Conservation (phyloP, 176 grass and related monocot genomes). For the Microstegium vimineum region DNA sequence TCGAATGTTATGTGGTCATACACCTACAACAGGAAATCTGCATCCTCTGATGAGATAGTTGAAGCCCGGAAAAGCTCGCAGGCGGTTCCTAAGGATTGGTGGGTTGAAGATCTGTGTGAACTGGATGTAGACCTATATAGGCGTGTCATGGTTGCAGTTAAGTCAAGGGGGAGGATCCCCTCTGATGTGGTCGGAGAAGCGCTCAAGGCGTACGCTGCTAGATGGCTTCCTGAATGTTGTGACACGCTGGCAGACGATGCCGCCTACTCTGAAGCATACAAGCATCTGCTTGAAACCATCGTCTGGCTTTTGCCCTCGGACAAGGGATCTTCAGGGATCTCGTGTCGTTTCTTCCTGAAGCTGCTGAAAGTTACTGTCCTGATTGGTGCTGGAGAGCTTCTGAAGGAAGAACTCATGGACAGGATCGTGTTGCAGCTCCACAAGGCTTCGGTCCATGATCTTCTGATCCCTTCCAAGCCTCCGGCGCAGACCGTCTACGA, state of each 20-base stretch:
- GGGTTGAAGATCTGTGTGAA: constrained; percentile 87
- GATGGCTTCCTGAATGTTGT: constrained; percentile 61
- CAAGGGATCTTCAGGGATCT: constrained; percentile 47
- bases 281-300: constrained; percentile 66
- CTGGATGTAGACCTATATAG: constrained; percentile 77
- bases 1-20: constrained; percentile 67
- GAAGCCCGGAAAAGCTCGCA: constrained; percentile 45
- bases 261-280: constrained; percentile 33
- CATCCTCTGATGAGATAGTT: constrained; percentile 57
- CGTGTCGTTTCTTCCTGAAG: constrained; percentile 73
- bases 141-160: constrained; percentile 74
- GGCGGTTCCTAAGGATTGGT: constrained; percentile 66
- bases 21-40: constrained; percentile 59
- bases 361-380: constrained; percentile 58
- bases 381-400: constrained; percentile 48
- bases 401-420: constrained; percentile 69
- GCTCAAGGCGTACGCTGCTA: constrained; percentile 65
- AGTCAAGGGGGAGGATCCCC: constrained; percentile 66
- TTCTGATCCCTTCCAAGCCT: constrained; percentile 64
- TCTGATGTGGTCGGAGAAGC: constrained; percentile 58
- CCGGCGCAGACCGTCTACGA: constrained; percentile 46
- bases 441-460: constrained; percentile 57
- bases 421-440: constrained; percentile 66
- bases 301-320: constrained; percentile 67
- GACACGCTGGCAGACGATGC: constrained; percentile 35